Base-by-base conservation (phyloP, 2,329 filamentous ascomycete species). In the Fusarium vanettenii region DNA sequence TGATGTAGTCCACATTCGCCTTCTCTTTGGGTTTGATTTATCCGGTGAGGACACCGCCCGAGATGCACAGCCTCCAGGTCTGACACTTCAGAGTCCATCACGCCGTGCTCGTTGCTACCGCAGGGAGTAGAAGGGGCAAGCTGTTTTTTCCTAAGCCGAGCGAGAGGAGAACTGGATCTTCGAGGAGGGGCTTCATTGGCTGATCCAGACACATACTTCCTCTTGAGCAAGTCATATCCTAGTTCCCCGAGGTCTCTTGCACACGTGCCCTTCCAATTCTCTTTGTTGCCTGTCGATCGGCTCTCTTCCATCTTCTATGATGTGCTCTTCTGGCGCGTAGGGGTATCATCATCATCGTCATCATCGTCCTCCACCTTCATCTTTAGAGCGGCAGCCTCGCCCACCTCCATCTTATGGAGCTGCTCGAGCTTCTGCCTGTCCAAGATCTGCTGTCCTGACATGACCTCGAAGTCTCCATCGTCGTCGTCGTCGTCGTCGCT, bases 391-490 rank as follows among this genome's bases (percentile, higher is more conserved):
- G 85, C 86, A 14, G 89, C 89, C 78, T 91, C 89, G 66, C 86
- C 88, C 3, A 89, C 86, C 74, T 91, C 89, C 89, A 91, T 91
- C 76, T 87, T 85, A 76, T 90, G 89, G 18, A 91, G 83, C 63
- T 86, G 87, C 66, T 89, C 85, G 60, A 81, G 62, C 80, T 89
- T 88, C 29, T 79, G 82, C 68, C 86, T 84, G 68, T 84, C 82
- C 13, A 88, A 77, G 4, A 85, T 81, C 69, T 87, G 76, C 56
- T 85, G 82, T 22, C 85, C 86, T 2, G 85, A 82, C 29, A 83
- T 77, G 7, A 87, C 86, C 25, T 88, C 86, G 33, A 86, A 88
- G 50, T 86, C 85, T 4, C 80, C 85, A 4, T 84, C 82, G 2
- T 85, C 82, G 2, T 84, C 78, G 1, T 85, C 83, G 2, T 83